These are phyloP conservation scores for Pythium folliculosum DNA, from an alignment of 352 stramenopile species.

Conservation along the genomic window DNA sequence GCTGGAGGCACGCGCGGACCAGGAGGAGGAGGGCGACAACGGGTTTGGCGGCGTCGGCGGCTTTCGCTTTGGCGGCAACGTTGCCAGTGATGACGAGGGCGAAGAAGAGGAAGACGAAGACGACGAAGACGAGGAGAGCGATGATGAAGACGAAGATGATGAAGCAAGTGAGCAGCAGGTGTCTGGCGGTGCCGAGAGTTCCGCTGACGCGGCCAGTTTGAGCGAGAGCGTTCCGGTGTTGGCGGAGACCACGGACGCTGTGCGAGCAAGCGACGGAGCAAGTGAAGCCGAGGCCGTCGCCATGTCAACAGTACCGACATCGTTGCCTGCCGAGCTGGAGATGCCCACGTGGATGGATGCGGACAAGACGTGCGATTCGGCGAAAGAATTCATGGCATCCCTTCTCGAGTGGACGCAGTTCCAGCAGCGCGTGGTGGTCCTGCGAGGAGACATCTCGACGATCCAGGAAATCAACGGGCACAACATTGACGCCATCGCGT, in stretches of 20 bases:
- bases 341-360: slow-evolving; percentile 10
- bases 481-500: slow-evolving; percentile 47
- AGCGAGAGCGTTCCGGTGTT: too few species aligned
- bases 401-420: slow-evolving; percentile 42
- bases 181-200: too few species aligned
- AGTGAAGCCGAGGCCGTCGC: neutral
- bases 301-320: neutral
- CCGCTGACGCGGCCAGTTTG: too few species aligned
- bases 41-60: neutral
- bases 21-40: slow-evolving; percentile 5
- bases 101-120: slow-evolving; percentile 32
- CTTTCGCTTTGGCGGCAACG: neutral
- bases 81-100: slow-evolving; percentile 29
- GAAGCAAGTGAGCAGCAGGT: too few species aligned
- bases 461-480: slow-evolving; percentile 37
- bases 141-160: slow-evolving; percentile 2
- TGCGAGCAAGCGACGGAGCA: too few species aligned
- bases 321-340: neutral
- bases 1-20: neutral
- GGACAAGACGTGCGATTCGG: slow-evolving; percentile 26
- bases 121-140: slow-evolving; percentile 22
- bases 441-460: slow-evolving; percentile 44
- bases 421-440: slow-evolving; percentile 34
- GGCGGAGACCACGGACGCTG: too few species aligned
- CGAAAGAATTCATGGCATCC: slow-evolving; percentile 39